phyloP scores from a whole-genome alignment of 2,329 filamentous ascomycete species.

The Verticillium alfalfae region DNA sequence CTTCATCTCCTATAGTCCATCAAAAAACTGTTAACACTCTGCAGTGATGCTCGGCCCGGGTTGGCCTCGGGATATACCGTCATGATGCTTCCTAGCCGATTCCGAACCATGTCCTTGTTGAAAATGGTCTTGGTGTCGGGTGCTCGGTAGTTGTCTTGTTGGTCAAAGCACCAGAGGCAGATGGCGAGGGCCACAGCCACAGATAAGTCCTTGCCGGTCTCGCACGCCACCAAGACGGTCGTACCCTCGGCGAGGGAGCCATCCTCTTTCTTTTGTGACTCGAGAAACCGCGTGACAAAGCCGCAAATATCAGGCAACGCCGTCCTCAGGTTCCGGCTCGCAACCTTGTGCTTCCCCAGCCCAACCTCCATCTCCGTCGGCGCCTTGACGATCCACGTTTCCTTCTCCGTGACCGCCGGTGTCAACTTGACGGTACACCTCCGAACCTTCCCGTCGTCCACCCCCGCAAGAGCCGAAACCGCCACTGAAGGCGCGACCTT shows the following conservation, averaged over 20 bases:
- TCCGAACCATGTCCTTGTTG: slow-evolving; percentile 72
- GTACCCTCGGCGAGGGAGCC: background rate
- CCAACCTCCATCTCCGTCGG: slow-evolving; percentile 48
- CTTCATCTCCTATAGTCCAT: slow-evolving; percentile 51
- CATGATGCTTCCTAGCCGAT: slow-evolving; percentile 76
- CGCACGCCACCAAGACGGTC: slow-evolving; percentile 59
- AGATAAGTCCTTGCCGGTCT: slow-evolving; percentile 73
- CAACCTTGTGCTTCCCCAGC: slow-evolving; percentile 68
- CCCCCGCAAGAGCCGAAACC: slow-evolving; percentile 26
- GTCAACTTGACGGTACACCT: slow-evolving; percentile 37
- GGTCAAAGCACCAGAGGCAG: slow-evolving; percentile 66
- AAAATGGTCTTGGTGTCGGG: slow-evolving; percentile 29
- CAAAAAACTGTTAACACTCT: slow-evolving; percentile 86
- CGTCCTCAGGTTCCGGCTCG: slow-evolving; percentile 74
- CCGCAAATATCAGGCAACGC: slow-evolving; percentile 58
- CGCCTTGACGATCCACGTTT: slow-evolving; percentile 29
- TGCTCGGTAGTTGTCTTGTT: slow-evolving; percentile 44
- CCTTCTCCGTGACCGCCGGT: slow-evolving; percentile 35
- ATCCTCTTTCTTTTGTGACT: background rate
- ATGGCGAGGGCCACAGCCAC: slow-evolving; percentile 73
- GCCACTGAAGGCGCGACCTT: slow-evolving; percentile 20
- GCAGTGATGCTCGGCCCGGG: slow-evolving; percentile 77
- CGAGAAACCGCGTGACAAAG: slow-evolving; percentile 43
- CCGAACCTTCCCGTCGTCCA: slow-evolving; percentile 6
- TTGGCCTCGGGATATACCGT: slow-evolving; percentile 73